These are phyloP conservation scores for Chaetomium strumarium DNA, from an alignment of 2,329 filamentous ascomycete species.

Conservation along the genomic window DNA sequence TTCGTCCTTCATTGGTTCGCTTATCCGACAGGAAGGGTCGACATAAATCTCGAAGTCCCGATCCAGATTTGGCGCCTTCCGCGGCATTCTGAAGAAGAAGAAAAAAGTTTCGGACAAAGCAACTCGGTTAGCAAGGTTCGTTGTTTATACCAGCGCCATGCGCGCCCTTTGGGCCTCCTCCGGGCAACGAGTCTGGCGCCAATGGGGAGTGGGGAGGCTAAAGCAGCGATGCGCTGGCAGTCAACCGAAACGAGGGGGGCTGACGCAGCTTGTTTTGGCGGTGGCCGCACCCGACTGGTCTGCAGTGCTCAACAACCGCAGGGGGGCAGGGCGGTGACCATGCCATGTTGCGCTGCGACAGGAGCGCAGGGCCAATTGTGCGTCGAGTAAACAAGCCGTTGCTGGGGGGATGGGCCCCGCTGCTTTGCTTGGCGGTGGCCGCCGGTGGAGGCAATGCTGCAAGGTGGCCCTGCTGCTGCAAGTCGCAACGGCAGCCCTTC, in stretches of 20 bases:
- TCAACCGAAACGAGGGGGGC: conserved; percentile 3
- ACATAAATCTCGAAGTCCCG: conserved; percentile 44
- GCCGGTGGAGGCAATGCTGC: not conserved
- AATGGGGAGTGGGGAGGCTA: conserved; percentile 15
- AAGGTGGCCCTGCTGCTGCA: too few relatives aligned
- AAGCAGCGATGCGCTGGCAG: conserved; percentile 21
- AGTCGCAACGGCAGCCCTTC: too few relatives aligned
- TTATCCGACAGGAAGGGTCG: conserved; percentile 41
- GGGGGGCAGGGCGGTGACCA: not conserved
- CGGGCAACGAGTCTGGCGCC: conserved; percentile 18
- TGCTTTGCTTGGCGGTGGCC: not conserved
- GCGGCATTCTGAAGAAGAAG: conserved; percentile 10
- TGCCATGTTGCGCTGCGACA: not conserved
- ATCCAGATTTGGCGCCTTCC: conserved; percentile 27
- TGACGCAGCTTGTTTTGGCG: conserved; percentile 17
- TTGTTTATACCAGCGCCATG: conserved; percentile 16
- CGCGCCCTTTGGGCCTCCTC: conserved; percentile 9
- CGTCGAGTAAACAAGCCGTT: conserved; percentile 14
- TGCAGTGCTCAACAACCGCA: conserved; percentile 1
- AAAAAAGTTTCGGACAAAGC: conserved; percentile 1
- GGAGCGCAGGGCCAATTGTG: conserved; percentile 3
- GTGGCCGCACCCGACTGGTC: conserved; percentile 13
- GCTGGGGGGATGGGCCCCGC: conserved; percentile 3
- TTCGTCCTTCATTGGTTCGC: conserved; percentile 37
- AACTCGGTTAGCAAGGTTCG: not conserved